Evolutionary conservation across 1,139 yeast species (phyloP), one percentile per base, ranked within the genome.

Genomic region (Zygosaccharomyces sapae): DNA sequence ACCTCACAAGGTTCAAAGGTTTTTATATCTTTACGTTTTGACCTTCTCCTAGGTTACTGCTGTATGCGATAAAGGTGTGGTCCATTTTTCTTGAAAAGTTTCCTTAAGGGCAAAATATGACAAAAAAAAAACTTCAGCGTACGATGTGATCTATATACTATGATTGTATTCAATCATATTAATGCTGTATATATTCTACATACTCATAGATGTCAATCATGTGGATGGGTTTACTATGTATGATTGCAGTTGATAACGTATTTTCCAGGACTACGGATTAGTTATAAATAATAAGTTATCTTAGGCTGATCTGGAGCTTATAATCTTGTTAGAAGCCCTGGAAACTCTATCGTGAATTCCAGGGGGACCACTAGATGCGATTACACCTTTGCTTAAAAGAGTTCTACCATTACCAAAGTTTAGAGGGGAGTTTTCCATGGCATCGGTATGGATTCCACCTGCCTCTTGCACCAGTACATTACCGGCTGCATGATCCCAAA

Each of bases 401-500:
- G 80, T 79, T 63, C 97, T 80, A 4, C 98, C 98, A 38, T 74
- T 72, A n/a, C 96, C 90, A 60, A 92, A 94, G 62, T 92, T 81
- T 53, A 92, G 76, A 22, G 71, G 68, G n/a, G 67, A 68, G 31
- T 73, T 72, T 8, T 97, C 95, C 48, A 77, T 66, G 62, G 90
- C 80, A 64, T 92, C 98, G 10, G 94, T 81, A 24, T 92, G 97
- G 45, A 72, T 67, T 6, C 98, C 98, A 40, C 97, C 97, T 57
- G 95, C 86, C 67, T 94, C 98, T 33, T 79, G 75, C 38, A 94
- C 81, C 55, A 92, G 76, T 9, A 90, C 74, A 58, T 86, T 84
- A 4, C 98, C 99, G 2, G 97, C 95, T 20, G 97, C 97, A 66
- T 92, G 99, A 67, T 92, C 99, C 98, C 98, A 92, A 51, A 92